Base-by-base conservation (phyloP, 2,329 filamentous ascomycete species). In the Apiospora marii region DNA sequence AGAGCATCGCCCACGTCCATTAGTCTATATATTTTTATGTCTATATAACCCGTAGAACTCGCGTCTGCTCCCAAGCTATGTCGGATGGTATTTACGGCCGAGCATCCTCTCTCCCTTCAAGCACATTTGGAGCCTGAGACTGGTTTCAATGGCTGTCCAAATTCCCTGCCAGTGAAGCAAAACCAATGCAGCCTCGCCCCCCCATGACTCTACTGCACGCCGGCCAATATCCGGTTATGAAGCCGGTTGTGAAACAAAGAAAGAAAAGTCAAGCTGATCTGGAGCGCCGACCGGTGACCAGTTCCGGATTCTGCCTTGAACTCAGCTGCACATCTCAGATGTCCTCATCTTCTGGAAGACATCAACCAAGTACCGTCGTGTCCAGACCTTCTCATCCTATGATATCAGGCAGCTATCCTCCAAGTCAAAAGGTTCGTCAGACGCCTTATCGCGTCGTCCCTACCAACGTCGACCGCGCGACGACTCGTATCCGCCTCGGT, bases 401-500 rank as follows among this genome's bases (percentile, higher is more conserved):
- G 58, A 64, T 64, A 64, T 64, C 22, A 30, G 19, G 58, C 58
- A 64, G 58, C 58, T 64, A 41, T 64, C 58, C 58, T 64, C 58
- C 58, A 64, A 64, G 34, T 41, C 58, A 64, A 64, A 64, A 19
- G 58, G 10, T 41, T 64, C 58, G 58, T 34, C 58, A 41, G 58
- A 64, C 58, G 13, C 58, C 30, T 34, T 64, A 64, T 64, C 58
- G 58, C 58, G 58, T 64, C 58, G 58, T 64, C 58, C n/a, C 58
- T 64, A 64, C 53, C 77, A 77, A 58, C 77, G 77, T 37, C 74
- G 78, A 53, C 77, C 72, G 53, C 75, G 77, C 67, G 73, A 77
- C 6, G 74, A 72, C 48, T 87, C 85, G 71, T 83, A 86, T 22
- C 79, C 79, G 67, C 79, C 81, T 71, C 83, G 80, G 43, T 85